Evolutionary conservation across 495 filamentous ascomycete species (phyloP).

Genomic region (Ascobolus immersus): DNA sequence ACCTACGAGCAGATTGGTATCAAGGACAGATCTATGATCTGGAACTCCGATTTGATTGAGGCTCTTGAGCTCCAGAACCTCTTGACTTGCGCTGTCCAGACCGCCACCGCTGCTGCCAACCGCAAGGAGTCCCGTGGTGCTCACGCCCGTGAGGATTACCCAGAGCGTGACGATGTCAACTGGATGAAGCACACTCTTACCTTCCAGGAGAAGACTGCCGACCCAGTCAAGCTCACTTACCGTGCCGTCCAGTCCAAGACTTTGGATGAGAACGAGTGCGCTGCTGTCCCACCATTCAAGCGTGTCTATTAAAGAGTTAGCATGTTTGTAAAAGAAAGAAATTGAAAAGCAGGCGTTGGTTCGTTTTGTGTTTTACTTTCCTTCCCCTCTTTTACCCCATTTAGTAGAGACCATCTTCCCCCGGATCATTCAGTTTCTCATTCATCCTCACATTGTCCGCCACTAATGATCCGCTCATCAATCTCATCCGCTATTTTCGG

Average conservation of each 20-base stretch:
- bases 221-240: conserved; percentile 52
- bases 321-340: no score
- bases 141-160: conserved; percentile 85
- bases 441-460: no score
- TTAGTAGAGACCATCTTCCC: no score
- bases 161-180: conserved; percentile 70
- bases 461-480: no score
- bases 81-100: conserved; percentile 89
- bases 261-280: conserved; percentile 73
- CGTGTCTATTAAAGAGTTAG: conserved; percentile 37
- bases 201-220: conserved; percentile 74
- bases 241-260: conserved; percentile 50
- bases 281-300: conserved; percentile 68
- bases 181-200: conserved; percentile 98
- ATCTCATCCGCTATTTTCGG: no score
- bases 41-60: conserved; percentile 94
- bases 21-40: conserved; percentile 98
- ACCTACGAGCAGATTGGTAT: conserved; percentile 60
- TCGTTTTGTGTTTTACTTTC: no score
- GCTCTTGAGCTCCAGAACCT: conserved; percentile 81
- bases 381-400: no score
- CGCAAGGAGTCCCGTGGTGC: conserved; percentile 87
- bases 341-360: no score
- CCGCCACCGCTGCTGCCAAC: conserved; percentile 58
- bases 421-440: no score